Conservation (phyloP, 176 grass and related monocot genomes). For the Hordeum vulgare region DNA sequence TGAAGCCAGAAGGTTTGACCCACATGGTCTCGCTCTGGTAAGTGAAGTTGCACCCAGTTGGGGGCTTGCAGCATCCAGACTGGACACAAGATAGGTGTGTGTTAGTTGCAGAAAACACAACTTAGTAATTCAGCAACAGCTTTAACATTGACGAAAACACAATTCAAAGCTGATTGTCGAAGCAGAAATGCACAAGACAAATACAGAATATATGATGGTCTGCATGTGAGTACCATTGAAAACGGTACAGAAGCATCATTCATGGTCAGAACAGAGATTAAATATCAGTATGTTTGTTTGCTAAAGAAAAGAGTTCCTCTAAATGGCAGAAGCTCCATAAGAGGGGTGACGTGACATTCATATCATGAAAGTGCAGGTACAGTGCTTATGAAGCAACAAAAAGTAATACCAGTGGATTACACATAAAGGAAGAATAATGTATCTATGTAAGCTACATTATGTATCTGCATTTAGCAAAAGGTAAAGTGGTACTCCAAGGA, state of each 20-base stretch:
- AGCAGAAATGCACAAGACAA: not conserved
- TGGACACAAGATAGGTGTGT: conserved; percentile 16
- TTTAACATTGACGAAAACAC: not conserved
- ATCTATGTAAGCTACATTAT: not conserved
- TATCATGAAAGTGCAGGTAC: not conserved
- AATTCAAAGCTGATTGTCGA: not conserved
- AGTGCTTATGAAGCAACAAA: not conserved
- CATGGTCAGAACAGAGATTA: not conserved
- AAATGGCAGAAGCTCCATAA: not conserved
- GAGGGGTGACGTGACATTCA: not conserved
- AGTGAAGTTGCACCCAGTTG: conserved; percentile 71
- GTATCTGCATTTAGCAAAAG: not conserved
- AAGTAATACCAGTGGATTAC: not conserved
- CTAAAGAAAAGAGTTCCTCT: not conserved
- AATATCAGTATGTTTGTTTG: not conserved
- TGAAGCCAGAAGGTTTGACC: conserved; percentile 49
- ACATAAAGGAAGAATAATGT: not conserved
- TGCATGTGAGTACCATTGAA: not conserved
- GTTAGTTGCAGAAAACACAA: conserved; percentile 3
- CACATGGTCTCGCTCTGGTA: conserved; percentile 63
- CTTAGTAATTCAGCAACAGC: not conserved
- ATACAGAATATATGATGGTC: not conserved
- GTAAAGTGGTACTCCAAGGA: not conserved
- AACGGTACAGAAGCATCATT: not conserved
- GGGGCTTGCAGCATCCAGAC: conserved; percentile 93